A percentile compares a stretch with the other conserved stretches of the same genome.
Evolutionary conservation across 2,329 filamentous ascomycete species (phyloP).

Genomic region (Teratosphaeria nubilosa): DNA sequence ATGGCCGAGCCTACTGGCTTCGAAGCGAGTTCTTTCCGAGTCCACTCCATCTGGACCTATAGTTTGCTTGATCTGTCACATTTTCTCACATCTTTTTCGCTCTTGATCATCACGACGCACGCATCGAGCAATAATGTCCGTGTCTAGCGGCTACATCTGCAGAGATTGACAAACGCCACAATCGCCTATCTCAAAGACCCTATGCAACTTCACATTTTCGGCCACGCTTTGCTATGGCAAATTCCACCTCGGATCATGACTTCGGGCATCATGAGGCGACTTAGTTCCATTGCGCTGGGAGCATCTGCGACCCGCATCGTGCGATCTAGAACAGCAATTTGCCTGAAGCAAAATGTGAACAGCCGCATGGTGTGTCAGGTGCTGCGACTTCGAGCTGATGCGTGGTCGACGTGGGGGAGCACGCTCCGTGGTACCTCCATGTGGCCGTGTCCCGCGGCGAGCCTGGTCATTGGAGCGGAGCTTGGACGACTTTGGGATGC

Average conservation of each 20-base stretch:
- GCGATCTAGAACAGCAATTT: neutral
- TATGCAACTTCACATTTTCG: neutral
- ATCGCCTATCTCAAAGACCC: no score
- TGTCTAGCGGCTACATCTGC: neutral
- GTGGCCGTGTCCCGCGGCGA: no score
- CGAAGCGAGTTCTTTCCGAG: neutral
- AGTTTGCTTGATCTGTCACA: neutral
- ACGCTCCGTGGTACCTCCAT: neutral
- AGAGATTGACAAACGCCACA: neutral
- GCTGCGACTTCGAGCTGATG: neutral
- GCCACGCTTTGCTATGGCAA: neutral
- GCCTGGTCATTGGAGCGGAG: neutral
- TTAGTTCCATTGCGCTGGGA: neutral
- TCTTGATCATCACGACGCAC: neutral
- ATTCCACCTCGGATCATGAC: neutral
- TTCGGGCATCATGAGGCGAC: neutral
- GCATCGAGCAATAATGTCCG: neutral
- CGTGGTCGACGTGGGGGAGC: neutral
- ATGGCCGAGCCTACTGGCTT: neutral
- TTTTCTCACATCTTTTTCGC: neutral
- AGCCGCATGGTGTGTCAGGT: neutral
- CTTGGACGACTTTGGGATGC: neutral
- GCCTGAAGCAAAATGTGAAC: neutral
- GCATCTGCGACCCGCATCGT: neutral
- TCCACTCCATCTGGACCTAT: neutral